Conservation (phyloP, 2,329 filamentous ascomycete genomes). For the Diaporthe australafricana region DNA sequence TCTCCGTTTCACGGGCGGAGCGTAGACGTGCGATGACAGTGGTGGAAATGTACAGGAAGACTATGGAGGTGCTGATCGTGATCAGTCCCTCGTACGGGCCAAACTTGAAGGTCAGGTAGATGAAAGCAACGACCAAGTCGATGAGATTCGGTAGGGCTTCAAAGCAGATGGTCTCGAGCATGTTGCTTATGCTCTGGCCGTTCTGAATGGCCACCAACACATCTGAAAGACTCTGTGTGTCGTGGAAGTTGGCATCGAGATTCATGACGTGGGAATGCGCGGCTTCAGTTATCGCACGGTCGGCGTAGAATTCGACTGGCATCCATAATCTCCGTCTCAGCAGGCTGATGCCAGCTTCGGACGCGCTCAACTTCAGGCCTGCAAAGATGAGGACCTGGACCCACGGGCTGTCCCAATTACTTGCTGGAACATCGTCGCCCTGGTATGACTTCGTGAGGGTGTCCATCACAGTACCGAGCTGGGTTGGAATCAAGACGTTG, state of each 20-base stretch:
- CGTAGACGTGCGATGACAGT: slow-evolving; percentile 64
- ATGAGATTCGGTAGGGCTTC: slow-evolving; percentile 70
- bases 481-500: slow-evolving; percentile 82
- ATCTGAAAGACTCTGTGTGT: slow-evolving; percentile 70
- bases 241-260: slow-evolving; percentile 71
- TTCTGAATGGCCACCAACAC: slow-evolving; percentile 68
- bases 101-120: slow-evolving; percentile 69
- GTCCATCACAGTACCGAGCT: slow-evolving; percentile 83
- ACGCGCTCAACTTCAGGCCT: slow-evolving; percentile 62
- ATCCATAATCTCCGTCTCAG: slow-evolving; percentile 68
- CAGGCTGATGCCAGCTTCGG: slow-evolving; percentile 66
- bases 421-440: neutral
- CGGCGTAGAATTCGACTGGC: slow-evolving; percentile 68
- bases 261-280: slow-evolving; percentile 71
- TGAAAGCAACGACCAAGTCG: slow-evolving; percentile 68
- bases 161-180: slow-evolving; percentile 69
- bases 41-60: slow-evolving; percentile 67
- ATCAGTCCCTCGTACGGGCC: slow-evolving; percentile 73
- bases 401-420: slow-evolving; percentile 53
- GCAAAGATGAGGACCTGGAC: slow-evolving; percentile 64
- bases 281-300: slow-evolving; percentile 63
- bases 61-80: slow-evolving; percentile 66
- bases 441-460: slow-evolving; percentile 60
- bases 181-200: slow-evolving; percentile 64
- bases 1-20: slow-evolving; percentile 60